phyloP scores from a whole-genome alignment of 768 basidiomycete species.

The Tulasnella sp. region DNA sequence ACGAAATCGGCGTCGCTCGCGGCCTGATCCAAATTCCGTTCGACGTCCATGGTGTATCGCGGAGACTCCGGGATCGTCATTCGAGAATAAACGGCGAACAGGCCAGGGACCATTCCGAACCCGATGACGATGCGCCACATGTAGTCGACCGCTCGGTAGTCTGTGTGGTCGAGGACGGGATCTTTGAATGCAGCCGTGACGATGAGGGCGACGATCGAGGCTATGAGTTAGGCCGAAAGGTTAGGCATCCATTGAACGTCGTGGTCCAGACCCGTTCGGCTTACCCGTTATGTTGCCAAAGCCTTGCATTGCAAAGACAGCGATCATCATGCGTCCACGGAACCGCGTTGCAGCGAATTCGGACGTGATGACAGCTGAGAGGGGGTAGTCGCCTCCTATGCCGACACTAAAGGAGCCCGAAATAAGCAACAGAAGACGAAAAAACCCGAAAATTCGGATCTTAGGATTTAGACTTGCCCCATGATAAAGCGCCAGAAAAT shows the following conservation, averaged over 20 bases:
- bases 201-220: constrained; percentile 19
- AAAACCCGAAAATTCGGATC: neutral
- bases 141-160: constrained; percentile 49
- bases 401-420: constrained; percentile 26
- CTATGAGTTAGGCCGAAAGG: neutral
- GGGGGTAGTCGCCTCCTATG: constrained; percentile 33
- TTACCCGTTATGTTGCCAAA: constrained; percentile 27
- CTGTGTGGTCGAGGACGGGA: neutral
- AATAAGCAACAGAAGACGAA: neutral
- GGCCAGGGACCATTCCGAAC: constrained; percentile 32
- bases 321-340: constrained; percentile 34
- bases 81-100: constrained; percentile 39
- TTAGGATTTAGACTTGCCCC: constrained; percentile 27
- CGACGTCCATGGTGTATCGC: constrained; percentile 33
- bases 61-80: constrained; percentile 34
- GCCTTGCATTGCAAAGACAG: constrained; percentile 34
- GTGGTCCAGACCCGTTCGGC: neutral
- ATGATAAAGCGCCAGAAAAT: constrained; percentile 34
- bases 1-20: constrained; percentile 29
- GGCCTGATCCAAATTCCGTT: constrained; percentile 32
- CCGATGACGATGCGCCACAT: constrained; percentile 33
- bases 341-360: constrained; percentile 34
- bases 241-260: neutral
- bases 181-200: constrained; percentile 17
- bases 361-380: constrained; percentile 32